These are phyloP conservation scores for Vickermania spadyakhi DNA, from an alignment of 208 protist genomes.

Conservation along the genomic window DNA sequence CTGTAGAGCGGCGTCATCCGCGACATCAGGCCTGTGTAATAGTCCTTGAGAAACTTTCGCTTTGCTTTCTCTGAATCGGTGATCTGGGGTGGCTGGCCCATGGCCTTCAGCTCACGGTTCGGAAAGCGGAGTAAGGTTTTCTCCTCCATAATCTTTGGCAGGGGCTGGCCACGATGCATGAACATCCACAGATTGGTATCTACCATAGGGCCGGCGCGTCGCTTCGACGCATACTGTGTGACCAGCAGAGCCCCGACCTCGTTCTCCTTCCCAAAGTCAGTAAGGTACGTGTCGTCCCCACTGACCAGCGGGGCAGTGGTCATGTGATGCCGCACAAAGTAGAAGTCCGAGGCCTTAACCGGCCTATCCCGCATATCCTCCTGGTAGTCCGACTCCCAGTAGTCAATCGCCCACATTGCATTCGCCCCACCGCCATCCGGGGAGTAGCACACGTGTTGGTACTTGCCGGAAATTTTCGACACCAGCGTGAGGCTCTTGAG, in stretches of 20 bases:
- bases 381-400: slow-evolving; percentile 60
- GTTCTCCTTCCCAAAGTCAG: slow-evolving; percentile 79
- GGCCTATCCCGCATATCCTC: slow-evolving; percentile 83
- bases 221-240: slow-evolving; percentile 27
- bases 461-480: slow-evolving; percentile 52
- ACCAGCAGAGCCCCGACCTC: slow-evolving; percentile 66
- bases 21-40: neutral
- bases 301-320: slow-evolving; percentile 63
- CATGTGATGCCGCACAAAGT: slow-evolving; percentile 74
- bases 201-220: slow-evolving; percentile 18
- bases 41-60: neutral
- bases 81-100: slow-evolving; percentile 1
- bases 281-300: slow-evolving; percentile 45
- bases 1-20: neutral
- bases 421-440: slow-evolving; percentile 54
- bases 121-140: neutral
- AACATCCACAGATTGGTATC: slow-evolving; percentile 78
- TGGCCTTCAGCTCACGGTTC: neutral
- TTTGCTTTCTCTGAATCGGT: neutral
- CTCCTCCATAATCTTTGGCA: neutral
- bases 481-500: slow-evolving; percentile 39
- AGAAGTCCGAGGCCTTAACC: slow-evolving; percentile 52
- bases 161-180: slow-evolving; percentile 49
- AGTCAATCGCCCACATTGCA: slow-evolving; percentile 72
- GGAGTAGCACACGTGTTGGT: slow-evolving; percentile 79